Evolutionary conservation across 2,329 filamentous ascomycete species (phyloP).

Genomic region (Escovopsis sp.): DNA sequence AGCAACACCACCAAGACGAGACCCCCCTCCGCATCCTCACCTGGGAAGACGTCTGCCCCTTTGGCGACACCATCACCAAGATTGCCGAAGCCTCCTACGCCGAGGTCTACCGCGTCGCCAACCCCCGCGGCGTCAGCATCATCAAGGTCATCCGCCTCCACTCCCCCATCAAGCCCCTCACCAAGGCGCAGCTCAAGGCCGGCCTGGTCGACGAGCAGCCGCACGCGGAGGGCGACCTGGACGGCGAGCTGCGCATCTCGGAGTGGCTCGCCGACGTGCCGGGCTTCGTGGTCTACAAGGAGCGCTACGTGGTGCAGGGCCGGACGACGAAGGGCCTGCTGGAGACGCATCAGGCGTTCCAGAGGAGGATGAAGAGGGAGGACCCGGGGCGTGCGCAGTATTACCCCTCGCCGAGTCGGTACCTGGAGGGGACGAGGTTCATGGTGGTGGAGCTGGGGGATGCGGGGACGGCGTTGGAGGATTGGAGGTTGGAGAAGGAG

Average conservation of each 20-base stretch:
- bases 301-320: conserved; percentile 43
- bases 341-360: conserved; percentile 44
- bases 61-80: conserved; percentile 39
- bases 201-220: conserved; percentile 44
- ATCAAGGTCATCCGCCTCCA: conserved; percentile 48
- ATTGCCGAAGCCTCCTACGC: conserved; percentile 53
- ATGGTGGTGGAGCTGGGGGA: conserved; percentile 49
- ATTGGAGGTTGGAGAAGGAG: conserved; percentile 32
- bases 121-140: conserved; percentile 44
- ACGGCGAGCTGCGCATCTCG: conserved; percentile 46
- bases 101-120: conserved; percentile 48
- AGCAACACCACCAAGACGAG: conserved; percentile 6
- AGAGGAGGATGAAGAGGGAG: conserved; percentile 35
- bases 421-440: conserved; percentile 41
- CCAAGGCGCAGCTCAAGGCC: conserved; percentile 36
- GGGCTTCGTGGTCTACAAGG: conserved; percentile 51
- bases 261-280: conserved; percentile 49
- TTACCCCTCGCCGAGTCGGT: conserved; percentile 46
- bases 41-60: conserved; percentile 43
- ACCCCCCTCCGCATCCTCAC: conserved; percentile 27
- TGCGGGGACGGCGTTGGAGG: conserved; percentile 43
- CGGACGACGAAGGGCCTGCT: conserved; percentile 36
- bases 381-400: conserved; percentile 43
- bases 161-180: conserved; percentile 42
- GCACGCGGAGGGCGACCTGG: conserved; percentile 36